Conservation (phyloP, 1,284 basidiomycete species). For the Sanghuangporus baumii region DNA sequence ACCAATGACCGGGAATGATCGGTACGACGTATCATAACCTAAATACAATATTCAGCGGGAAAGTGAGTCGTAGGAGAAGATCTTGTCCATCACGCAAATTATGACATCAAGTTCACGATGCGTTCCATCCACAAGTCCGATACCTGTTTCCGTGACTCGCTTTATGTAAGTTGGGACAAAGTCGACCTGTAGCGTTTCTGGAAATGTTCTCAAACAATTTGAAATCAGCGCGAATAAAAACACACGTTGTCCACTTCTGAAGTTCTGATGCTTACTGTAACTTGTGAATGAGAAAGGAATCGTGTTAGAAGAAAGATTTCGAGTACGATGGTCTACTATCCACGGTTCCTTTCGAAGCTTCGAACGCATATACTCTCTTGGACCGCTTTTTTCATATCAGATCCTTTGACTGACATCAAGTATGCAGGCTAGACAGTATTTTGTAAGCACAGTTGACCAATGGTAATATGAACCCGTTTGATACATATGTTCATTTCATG, state of each 20-base stretch:
- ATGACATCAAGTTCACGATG: conserved; percentile 52
- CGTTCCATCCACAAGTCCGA: conserved; percentile 51
- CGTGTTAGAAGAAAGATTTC: background rate
- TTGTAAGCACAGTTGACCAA: background rate
- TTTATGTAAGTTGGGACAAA: conserved; percentile 48
- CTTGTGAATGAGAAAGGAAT: conserved; percentile 20
- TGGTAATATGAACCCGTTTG: background rate
- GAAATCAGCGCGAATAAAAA: background rate
- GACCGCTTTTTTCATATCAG: conserved; percentile 35
- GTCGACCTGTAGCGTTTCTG: conserved; percentile 36
- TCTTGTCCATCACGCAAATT: conserved; percentile 48
- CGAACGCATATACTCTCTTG: conserved; percentile 40
- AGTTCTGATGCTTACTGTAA: too few species aligned
- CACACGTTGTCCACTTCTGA: conserved; percentile 52
- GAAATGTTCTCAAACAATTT: background rate
- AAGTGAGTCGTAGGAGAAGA: background rate
- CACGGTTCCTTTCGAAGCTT: conserved; percentile 50
- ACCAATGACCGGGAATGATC: conserved; percentile 48
- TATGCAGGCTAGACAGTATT: conserved; percentile 35
- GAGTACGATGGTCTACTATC: conserved; percentile 50
- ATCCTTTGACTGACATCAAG: conserved; percentile 38
- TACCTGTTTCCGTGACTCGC: conserved; percentile 44
- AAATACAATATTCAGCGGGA: background rate
- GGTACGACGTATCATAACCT: conserved; percentile 52
- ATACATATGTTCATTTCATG: conserved; percentile 42